Base-by-base conservation (phyloP, 2,329 filamentous ascomycete species). In the Plenodomus tracheiphilus region DNA sequence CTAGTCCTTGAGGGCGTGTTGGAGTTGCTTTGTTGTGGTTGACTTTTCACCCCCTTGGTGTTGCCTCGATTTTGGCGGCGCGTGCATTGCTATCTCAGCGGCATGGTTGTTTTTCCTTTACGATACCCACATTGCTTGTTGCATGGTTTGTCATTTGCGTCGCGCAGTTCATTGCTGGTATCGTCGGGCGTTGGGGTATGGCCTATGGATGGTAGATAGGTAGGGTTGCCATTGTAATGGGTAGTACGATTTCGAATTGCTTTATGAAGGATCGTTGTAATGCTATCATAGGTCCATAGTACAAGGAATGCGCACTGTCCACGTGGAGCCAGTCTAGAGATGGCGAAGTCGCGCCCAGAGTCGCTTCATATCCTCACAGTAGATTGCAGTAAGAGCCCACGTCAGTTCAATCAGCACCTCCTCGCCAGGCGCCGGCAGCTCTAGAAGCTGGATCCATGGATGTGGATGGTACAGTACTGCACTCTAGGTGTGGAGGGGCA, bases 1-100 rank as follows among this genome's bases (percentile, higher is more conserved):
- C 69, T n/a, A 73, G 70, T 54, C 71, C 71, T 35, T 72, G 56
- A 66, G 30, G 22, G 16, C 18, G 38, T n/a, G 17, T 36, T 7
- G 17, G 15, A 7, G 34, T n/a, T 36, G 34, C 15, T 36, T 36
- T 36, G 15, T 36, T 36, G 34, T 36, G 6, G n/a, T n/a, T n/a
- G n/a, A n/a, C 17, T 18, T 36, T 6, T 18, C 17, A 18, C 34
- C 15, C n/a, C 35, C 7, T 37, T 37, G 22, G 34, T 22, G 41
- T 18, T 39, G 18, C 22, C 11, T 10, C 16, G 39, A 19, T 45
- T 34, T n/a, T n/a, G n/a, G 42, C 30, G 46, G 43, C 34, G 46
- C 41, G n/a, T n/a, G 22, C 28, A n/a, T 41, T 35, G 43, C 38
- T 19, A 43, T 47, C 34, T 42, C 11, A 37, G 36, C 38, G 39